Base-by-base conservation (phyloP, 2,329 filamentous ascomycete species). In the Saccharata proteae region DNA sequence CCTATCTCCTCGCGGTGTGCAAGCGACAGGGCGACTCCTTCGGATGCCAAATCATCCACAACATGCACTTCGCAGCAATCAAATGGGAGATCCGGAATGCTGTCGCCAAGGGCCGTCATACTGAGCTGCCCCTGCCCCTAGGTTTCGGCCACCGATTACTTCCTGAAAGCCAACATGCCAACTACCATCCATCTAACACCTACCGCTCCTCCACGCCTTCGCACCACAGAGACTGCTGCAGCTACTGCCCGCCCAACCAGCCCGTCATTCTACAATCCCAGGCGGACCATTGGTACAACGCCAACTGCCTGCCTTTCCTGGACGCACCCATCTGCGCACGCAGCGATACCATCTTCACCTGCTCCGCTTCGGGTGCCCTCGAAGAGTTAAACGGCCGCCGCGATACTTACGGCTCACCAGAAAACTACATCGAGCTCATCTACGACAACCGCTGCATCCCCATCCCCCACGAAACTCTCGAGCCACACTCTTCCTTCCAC, bases 1-100 rank as follows among this genome's bases (percentile, higher is more conserved):
- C 57, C 10, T 62, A 54, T 41, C 58, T 61, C 34, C 45, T 61
- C 3, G 45, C 60, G n/a, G 52, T 53, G 30, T 62, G 58, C 29
- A 55, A 55, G 6, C 46, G 49, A 3, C 48, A 54, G 32, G 40
- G 46, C 10, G 47, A 48, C 18, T n/a, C 9, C 13, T 15, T 13
- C 12, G 2, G 28, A n/a, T n/a, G 44, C 3, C 45, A 57, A 6
- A 40, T 62, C 15, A 39, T 39, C 17, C 57, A 62, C 35, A 53
- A 48, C 2, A 32, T 52, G 3, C 53, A 58, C 22, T 61, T 61
- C 29, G 54, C 51, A n/a, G 54, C 57, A 27, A 44, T 62, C 30
- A 41, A 58, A 36, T 43, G 44, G 26, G 48, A 54, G 3, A 55
- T 61, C 35, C 49, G 46, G 32, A 48, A 54, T 15, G 43, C 26